Base-by-base conservation (phyloP, 1,284 basidiomycete genomes). In the Apiotrichum domesticum region DNA sequence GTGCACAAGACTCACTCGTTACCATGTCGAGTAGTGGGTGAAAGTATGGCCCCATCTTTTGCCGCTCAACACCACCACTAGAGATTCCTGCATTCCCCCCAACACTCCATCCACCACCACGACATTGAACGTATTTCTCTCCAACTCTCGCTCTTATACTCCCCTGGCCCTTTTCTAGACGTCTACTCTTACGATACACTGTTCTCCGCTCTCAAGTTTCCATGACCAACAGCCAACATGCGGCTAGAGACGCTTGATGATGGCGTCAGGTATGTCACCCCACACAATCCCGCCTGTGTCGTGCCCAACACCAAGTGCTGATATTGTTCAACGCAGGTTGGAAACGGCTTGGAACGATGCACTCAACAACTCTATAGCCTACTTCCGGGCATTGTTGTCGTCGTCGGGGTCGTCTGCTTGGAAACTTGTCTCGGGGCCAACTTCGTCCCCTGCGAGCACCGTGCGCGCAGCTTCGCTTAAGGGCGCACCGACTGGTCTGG, bases 261-360 rank as follows among this genome's bases (percentile, higher is more conserved):
- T 58, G 73, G 73, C 47, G 68, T 64, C 62, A 74, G 70, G 73
- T 73, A 63, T 57, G 73, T 67, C 43, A 21, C 54, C 44, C 15
- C 43, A 44, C 35, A 14, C 6, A 29, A 10, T 21, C 21, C 21
- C 21, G 21, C 21, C 21, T 21, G 21, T 21, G 21, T 21, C 21
- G 37, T 13, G 13, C 37, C 13, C 37, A 39, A 39, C 37, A 13
- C 13, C 13, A 13, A 8, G 13, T 39, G 13, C 37, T 39, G 37
- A 39, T 39, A 5, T 29, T 32, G n/a, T 10, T 32, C 21, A 21
- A 35, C 32, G 14, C 55, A 77, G 75, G 56, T 68, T 77, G 15
- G 71, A 75, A 48, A 68, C 71, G n/a, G 70, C 74, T 33, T 77
- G 73, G 73, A 62, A 70, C 47, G 66, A 72, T 21, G 66, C 77